phyloP scores from a whole-genome alignment of 208 protist genomes.

The Strigomonas culicis region DNA sequence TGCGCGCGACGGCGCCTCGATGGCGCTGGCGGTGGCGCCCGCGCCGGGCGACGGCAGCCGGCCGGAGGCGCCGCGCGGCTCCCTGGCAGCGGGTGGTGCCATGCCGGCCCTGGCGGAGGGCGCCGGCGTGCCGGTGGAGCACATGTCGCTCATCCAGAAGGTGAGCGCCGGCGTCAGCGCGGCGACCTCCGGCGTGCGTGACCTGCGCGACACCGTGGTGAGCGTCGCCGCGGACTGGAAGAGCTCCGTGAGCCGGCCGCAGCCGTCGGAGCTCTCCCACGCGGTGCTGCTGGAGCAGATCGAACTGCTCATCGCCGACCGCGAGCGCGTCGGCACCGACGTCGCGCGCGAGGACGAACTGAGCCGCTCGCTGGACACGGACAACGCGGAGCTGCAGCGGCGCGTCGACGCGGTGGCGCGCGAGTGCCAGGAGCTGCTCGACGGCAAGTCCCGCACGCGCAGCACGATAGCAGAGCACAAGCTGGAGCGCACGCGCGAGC shows the following conservation, averaged over 20 bases:
- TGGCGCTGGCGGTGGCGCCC: not conserved
- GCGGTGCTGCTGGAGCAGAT: slow-evolving; percentile 53
- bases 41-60: not conserved
- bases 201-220: slow-evolving; percentile 37
- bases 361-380: slow-evolving; percentile 42
- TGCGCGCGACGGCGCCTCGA: not conserved
- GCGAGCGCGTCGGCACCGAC: slow-evolving; percentile 39
- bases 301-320: slow-evolving; percentile 49
- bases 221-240: slow-evolving; percentile 46
- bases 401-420: slow-evolving; percentile 46
- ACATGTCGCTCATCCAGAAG: slow-evolving; percentile 71
- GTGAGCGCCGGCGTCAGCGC: slow-evolving; percentile 47
- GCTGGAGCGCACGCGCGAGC: slow-evolving; percentile 45
- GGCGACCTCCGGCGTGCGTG: slow-evolving; percentile 33
- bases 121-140: slow-evolving; percentile 46
- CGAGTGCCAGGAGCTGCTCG: slow-evolving; percentile 64
- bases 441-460: slow-evolving; percentile 47
- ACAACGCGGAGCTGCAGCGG: slow-evolving; percentile 59
- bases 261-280: slow-evolving; percentile 66
- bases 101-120: slow-evolving; percentile 13
- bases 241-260: slow-evolving; percentile 23
- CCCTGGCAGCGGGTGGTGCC: not conserved
- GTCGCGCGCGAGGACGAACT: slow-evolving; percentile 47
- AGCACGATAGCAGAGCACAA: slow-evolving; percentile 27
- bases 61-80: not conserved